These are phyloP conservation scores for Lasiodiplodia hormozganensis DNA, from an alignment of 2,329 filamentous ascomycete genomes.

Conservation along the genomic window DNA sequence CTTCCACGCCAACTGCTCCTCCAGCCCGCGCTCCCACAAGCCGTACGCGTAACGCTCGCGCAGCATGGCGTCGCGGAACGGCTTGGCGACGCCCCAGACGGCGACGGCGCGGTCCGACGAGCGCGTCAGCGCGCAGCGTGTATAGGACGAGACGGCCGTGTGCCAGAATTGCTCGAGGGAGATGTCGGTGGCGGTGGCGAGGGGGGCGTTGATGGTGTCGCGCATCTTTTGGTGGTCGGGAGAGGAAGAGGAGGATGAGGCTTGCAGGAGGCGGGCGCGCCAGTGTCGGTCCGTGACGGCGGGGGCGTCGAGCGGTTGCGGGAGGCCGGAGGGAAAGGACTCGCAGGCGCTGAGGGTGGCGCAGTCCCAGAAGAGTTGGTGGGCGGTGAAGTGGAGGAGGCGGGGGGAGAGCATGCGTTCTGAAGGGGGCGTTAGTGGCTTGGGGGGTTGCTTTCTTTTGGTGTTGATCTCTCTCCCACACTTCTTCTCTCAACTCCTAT, in stretches of 20 bases:
- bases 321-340: background rate
- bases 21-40: background rate
- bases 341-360: background rate
- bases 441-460: no score
- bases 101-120: background rate
- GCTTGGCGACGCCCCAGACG: background rate
- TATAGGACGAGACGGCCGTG: background rate
- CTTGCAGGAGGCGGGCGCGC: background rate
- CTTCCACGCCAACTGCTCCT: slow-evolving; percentile 9
- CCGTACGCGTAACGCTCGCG: background rate
- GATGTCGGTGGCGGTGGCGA: background rate
- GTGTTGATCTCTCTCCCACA: background rate
- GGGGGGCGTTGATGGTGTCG: background rate
- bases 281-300: background rate
- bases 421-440: background rate
- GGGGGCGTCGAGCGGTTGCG: background rate
- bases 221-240: no score
- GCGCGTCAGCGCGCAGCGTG: background rate
- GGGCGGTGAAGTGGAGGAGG: background rate
- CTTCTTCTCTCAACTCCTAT: no score
- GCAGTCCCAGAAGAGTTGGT: background rate
- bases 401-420: background rate
- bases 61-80: background rate
- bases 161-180: background rate
- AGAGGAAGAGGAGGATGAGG: background rate